Evolutionary conservation across 768 basidiomycete genomes (phyloP).

Genomic region (Collybia sordida): DNA sequence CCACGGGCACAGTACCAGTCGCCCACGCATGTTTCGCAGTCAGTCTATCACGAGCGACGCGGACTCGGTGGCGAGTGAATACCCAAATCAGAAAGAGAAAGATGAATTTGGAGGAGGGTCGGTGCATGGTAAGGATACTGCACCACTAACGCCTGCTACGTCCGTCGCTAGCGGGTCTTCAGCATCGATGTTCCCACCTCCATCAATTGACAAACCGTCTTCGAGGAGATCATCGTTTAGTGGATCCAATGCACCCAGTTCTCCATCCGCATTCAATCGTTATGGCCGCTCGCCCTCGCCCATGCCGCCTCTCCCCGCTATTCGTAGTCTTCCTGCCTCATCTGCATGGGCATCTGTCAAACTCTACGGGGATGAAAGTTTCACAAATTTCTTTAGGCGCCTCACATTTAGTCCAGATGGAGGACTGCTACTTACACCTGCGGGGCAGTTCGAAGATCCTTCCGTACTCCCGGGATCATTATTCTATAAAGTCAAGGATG

Average conservation of each 20-base stretch:
- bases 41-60: constrained; percentile 77
- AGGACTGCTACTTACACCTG: constrained; percentile 88
- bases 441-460: constrained; percentile 96
- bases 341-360: constrained; percentile 67
- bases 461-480: constrained; percentile 43
- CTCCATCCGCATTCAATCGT: constrained; percentile 60
- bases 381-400: constrained; percentile 93
- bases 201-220: constrained; percentile 56
- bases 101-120: constrained; percentile 28
- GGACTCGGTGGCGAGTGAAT: constrained; percentile 57
- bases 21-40: constrained; percentile 62
- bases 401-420: constrained; percentile 96
- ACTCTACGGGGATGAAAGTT: constrained; percentile 94
- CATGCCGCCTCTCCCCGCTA: constrained; percentile 92
- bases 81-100: constrained; percentile 19
- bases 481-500: constrained; percentile 21
- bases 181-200: constrained; percentile 62
- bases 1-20: constrained; percentile 38
- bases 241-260: constrained; percentile 76
- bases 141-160: constrained; percentile 63
- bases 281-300: constrained; percentile 86
- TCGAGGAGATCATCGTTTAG: constrained; percentile 75
- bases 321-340: constrained; percentile 60
- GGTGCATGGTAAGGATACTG: constrained; percentile 26
- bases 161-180: constrained; percentile 71